Evolutionary conservation across 495 filamentous ascomycete genomes (phyloP).

Genomic region (Penicillium riverlandense): DNA sequence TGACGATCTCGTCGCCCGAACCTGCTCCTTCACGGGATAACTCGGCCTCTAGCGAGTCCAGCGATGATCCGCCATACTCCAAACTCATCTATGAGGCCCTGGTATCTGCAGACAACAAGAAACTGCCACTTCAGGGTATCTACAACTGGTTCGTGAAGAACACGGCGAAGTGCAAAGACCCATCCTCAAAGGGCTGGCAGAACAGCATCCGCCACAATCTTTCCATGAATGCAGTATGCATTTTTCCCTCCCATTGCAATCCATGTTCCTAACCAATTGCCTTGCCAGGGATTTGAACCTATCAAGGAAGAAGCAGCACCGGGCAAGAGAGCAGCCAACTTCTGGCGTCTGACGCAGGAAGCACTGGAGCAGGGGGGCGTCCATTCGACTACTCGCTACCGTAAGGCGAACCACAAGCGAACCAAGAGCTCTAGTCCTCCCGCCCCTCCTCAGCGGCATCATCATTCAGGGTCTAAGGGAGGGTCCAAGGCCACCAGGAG

Average conservation of each 20-base stretch:
- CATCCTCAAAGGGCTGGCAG: conserved; percentile 76
- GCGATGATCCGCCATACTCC: conserved; percentile 65
- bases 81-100: conserved; percentile 74
- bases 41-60: conserved; percentile 11
- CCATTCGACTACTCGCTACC: conserved; percentile 69
- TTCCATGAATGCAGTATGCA: conserved; percentile 88
- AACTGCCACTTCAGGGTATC: conserved; percentile 76
- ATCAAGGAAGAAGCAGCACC: conserved; percentile 38
- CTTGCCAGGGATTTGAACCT: conserved; percentile 57
- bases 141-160: conserved; percentile 86
- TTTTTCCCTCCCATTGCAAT: not conserved
- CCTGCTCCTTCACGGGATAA: too few relatives aligned
- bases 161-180: conserved; percentile 62
- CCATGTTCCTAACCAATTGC: conserved; percentile 1
- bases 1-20: too few relatives aligned
- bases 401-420: conserved; percentile 47
- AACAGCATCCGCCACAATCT: conserved; percentile 97
- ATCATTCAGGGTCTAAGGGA: conserved; percentile 49
- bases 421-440: conserved; percentile 31
- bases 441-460: conserved; percentile 32
- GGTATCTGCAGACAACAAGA: conserved; percentile 51
- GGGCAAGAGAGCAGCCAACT: conserved; percentile 51
- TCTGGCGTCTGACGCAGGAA: conserved; percentile 61
- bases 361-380: conserved; percentile 55
- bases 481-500: conserved; percentile 40